Evolutionary conservation across 495 filamentous ascomycete species (phyloP).

Genomic region (Baudoinia panamericana): DNA sequence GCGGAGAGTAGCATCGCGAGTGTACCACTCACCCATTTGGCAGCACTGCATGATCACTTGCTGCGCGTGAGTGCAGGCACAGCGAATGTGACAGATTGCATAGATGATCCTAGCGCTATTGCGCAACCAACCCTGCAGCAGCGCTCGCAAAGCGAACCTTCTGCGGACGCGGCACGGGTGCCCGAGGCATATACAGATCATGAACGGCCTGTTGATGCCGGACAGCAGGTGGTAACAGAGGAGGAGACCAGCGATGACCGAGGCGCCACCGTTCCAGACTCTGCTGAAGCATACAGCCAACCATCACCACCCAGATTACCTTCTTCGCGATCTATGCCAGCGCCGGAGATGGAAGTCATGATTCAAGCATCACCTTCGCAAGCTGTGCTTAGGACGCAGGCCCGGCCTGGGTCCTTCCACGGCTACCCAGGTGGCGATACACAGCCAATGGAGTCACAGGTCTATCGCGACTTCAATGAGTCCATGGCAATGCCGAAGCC

Average conservation of each 20-base stretch:
- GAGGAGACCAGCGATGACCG: not conserved
- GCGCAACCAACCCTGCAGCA: slow-evolving; percentile 16
- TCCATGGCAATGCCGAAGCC: slow-evolving; percentile 18
- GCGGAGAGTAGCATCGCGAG: slow-evolving; percentile 18
- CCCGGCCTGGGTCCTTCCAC: slow-evolving; percentile 16
- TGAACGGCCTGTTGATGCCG: not conserved
- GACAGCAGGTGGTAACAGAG: not conserved
- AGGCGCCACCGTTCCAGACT: slow-evolving; percentile 5
- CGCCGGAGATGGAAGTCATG: slow-evolving; percentile 14
- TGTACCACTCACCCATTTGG: slow-evolving; percentile 4
- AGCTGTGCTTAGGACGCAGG: slow-evolving; percentile 1
- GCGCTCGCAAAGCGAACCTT: too few species aligned
- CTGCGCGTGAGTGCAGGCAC: slow-evolving; percentile 10
- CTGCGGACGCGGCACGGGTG: not conserved
- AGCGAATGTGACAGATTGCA: not conserved
- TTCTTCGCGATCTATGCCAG: slow-evolving; percentile 12
- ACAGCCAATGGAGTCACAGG: slow-evolving; percentile 30
- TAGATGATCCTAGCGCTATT: not conserved
- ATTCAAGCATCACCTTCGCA: slow-evolving; percentile 14
- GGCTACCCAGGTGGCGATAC: slow-evolving; percentile 28
- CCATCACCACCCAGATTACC: slow-evolving; percentile 3
- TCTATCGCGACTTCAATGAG: slow-evolving; percentile 24
- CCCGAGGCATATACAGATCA: not conserved
- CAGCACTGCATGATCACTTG: slow-evolving; percentile 7
- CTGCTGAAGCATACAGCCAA: slow-evolving; percentile 4